Evolutionary conservation across 2,329 filamentous ascomycete genomes (phyloP).

Genomic region (Monosporascus sp.): DNA sequence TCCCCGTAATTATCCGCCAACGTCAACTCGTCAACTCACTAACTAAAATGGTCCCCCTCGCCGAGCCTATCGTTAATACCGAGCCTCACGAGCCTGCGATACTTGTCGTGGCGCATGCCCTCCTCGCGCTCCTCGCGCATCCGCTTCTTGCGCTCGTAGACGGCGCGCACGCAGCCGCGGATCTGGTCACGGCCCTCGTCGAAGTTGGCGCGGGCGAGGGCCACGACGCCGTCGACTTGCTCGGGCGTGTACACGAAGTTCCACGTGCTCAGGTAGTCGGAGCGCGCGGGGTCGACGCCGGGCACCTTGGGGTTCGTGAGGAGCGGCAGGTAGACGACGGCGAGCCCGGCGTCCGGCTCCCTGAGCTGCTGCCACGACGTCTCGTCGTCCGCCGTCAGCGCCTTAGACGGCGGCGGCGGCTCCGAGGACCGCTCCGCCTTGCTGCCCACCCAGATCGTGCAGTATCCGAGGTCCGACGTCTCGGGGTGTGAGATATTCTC

Average conservation of each 20-base stretch:
- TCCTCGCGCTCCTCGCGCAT: slow-evolving; percentile 50
- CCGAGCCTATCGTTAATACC: slow-evolving; percentile 52
- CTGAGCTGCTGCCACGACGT: slow-evolving; percentile 58
- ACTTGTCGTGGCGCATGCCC: slow-evolving; percentile 31
- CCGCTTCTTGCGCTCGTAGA: slow-evolving; percentile 87
- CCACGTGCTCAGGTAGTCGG: slow-evolving; percentile 91
- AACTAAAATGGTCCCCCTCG: slow-evolving; percentile 63
- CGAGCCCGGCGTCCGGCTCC: slow-evolving; percentile 75
- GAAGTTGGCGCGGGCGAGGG: slow-evolving; percentile 81
- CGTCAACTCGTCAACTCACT: slow-evolving; percentile 11
- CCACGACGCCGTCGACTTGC: slow-evolving; percentile 80
- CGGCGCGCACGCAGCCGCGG: slow-evolving; percentile 71
- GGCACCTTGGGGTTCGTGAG: slow-evolving; percentile 74
- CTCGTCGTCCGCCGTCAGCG: slow-evolving; percentile 52
- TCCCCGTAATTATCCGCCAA: slow-evolving; percentile 50
- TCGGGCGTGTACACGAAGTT: slow-evolving; percentile 95
- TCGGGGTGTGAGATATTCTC: slow-evolving; percentile 38
- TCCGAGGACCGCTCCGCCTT: slow-evolving; percentile 65
- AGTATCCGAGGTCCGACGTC: slow-evolving; percentile 71
- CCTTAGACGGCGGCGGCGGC: slow-evolving; percentile 42
- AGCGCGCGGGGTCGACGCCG: slow-evolving; percentile 75
- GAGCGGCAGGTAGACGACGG: slow-evolving; percentile 87
- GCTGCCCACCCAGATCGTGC: slow-evolving; percentile 90
- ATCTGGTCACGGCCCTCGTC: slow-evolving; percentile 75
- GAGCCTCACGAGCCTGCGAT: slow-evolving; percentile 40